These are phyloP conservation scores for Phytophthora citricola DNA, from an alignment of 352 stramenopile genomes.

Conservation along the genomic window DNA sequence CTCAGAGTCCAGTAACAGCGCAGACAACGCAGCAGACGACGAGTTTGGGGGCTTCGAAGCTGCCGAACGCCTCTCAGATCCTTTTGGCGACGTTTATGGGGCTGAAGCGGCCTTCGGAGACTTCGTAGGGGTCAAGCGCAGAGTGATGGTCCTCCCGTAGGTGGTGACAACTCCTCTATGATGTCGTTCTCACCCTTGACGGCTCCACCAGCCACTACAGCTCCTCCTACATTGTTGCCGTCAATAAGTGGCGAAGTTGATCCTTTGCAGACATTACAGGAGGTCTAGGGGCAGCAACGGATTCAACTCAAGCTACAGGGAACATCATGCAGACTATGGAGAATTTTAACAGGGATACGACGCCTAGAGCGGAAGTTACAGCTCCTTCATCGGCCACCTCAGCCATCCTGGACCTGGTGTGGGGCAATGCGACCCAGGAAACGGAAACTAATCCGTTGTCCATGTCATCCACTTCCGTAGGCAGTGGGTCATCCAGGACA, in stretches of 20 bases:
- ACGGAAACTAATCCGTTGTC: slow-evolving; percentile 9
- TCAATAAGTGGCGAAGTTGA: slow-evolving; percentile 41
- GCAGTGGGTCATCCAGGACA: slow-evolving; percentile 6
- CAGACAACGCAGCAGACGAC: slow-evolving; percentile 23
- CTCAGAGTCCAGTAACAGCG: background rate
- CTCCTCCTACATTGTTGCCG: slow-evolving; percentile 24
- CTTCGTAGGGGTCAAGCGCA: slow-evolving; percentile 9
- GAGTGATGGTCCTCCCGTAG: background rate
- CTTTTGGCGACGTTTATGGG: slow-evolving; percentile 50
- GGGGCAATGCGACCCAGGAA: slow-evolving; percentile 25
- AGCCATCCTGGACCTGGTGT: slow-evolving; percentile 40
- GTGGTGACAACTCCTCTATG: slow-evolving; percentile 26
- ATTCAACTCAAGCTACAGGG: background rate
- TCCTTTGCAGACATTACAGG: slow-evolving; percentile 47
- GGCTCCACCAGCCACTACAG: slow-evolving; percentile 7
- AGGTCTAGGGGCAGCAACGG: slow-evolving; percentile 2
- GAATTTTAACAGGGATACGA: slow-evolving; percentile 1
- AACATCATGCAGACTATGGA: background rate
- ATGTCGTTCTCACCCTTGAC: slow-evolving; percentile 53
- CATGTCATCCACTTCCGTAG: slow-evolving; percentile 11
- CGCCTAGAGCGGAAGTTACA: background rate
- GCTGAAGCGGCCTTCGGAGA: slow-evolving; percentile 32
- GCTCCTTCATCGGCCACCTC: slow-evolving; percentile 21
- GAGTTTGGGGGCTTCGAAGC: slow-evolving; percentile 54
- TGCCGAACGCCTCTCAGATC: slow-evolving; percentile 42